Percentiles rank a stretch among this genome's conserved stretches.
Evolutionary conservation across 1,139 yeast species (phyloP).

Genomic region (Hanseniaspora sp.): DNA sequence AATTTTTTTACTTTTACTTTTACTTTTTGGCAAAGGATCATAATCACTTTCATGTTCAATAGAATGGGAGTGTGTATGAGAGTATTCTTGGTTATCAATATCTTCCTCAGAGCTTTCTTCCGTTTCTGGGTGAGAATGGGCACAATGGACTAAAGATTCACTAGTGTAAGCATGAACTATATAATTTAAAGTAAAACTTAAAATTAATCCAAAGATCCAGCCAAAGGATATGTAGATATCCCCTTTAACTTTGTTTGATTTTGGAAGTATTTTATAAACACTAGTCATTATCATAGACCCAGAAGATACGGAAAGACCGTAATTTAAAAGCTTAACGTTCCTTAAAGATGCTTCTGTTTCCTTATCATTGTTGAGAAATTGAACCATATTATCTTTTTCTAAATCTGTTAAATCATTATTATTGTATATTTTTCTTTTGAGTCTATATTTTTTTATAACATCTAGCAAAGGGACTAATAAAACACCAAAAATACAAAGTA

Average conservation of each 20-base stretch:
- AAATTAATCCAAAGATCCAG: constrained; percentile 46
- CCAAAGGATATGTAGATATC: constrained; percentile 38
- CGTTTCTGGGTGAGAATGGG: constrained; percentile 38
- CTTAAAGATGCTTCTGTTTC: constrained; percentile 16
- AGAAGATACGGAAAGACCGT: constrained; percentile 42
- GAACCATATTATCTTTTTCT: constrained; percentile 4
- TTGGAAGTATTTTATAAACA: constrained; percentile 62
- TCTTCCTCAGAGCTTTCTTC: constrained; percentile 18
- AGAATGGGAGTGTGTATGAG: background rate
- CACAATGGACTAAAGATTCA: constrained; percentile 78
- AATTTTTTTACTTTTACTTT: background rate
- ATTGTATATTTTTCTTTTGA: background rate
- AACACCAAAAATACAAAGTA: constrained; percentile 27
- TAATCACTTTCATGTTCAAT: background rate
- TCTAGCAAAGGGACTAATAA: constrained; percentile 27
- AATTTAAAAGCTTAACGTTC: constrained; percentile 27
- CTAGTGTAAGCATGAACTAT: constrained; percentile 64
- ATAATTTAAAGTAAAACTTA: constrained; percentile 51
- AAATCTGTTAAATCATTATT: constrained; percentile 3
- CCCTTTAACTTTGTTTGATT: constrained; percentile 37
- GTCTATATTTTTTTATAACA: constrained; percentile 3
- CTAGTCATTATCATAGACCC: constrained; percentile 75
- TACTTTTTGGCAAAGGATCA: background rate
- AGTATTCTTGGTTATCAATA: background rate
- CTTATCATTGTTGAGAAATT: constrained; percentile 7